Evolutionary conservation across 148 eudicot species (phyloP).

Genomic region (Persicaria maculosa): DNA sequence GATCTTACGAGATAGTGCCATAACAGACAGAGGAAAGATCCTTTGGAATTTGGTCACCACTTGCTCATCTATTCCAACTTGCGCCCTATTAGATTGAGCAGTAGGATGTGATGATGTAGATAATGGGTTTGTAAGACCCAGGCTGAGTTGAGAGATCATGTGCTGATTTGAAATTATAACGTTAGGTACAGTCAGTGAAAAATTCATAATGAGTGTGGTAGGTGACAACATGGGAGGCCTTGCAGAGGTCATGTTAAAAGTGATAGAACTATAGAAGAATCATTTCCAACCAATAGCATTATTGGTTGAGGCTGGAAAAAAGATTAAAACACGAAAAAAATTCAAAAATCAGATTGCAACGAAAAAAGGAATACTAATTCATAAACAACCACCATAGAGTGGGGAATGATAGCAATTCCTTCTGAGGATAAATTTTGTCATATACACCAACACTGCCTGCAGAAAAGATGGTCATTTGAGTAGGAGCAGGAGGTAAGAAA

Average conservation of each 20-base stretch:
- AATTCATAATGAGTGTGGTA: not conserved
- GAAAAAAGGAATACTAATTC: not conserved
- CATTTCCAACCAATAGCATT: constrained; percentile 55
- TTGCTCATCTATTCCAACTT: constrained; percentile 24
- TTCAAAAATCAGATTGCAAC: not conserved
- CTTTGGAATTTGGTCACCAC: constrained; percentile 21
- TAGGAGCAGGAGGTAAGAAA: constrained; percentile 27
- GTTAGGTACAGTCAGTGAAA: not conserved
- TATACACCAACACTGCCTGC: constrained; percentile 49
- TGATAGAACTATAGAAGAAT: constrained; percentile 10
- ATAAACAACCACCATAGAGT: no score
- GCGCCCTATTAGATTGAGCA: constrained; percentile 5
- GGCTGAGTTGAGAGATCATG: not conserved
- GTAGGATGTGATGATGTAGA: constrained; percentile 1
- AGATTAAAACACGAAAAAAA: not conserved
- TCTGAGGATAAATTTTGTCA: constrained; percentile 47
- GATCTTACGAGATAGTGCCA: constrained; percentile 33
- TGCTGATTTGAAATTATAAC: not conserved
- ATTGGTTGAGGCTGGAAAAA: constrained; percentile 54
- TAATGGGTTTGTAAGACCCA: not conserved
- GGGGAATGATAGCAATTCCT: constrained; percentile 26
- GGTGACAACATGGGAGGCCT: constrained; percentile 28
- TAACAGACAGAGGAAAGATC: constrained; percentile 30
- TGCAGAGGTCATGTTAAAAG: constrained; percentile 18
- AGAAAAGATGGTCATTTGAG: constrained; percentile 58